Conservation (phyloP, 78 protist genomes). For the Dictyostelium purpureum region DNA sequence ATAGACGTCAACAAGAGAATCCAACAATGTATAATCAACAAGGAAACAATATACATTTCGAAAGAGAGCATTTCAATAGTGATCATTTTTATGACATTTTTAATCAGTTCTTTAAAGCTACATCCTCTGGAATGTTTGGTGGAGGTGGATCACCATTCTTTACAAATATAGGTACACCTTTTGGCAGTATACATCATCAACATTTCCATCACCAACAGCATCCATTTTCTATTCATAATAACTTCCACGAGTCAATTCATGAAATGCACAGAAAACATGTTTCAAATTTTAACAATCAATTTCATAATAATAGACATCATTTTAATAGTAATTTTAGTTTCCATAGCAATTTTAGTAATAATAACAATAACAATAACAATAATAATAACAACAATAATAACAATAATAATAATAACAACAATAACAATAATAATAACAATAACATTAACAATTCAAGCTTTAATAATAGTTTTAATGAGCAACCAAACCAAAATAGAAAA, state of each 20-base stretch:
- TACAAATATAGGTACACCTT: neutral
- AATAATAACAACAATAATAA: neutral
- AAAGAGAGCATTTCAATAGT: neutral
- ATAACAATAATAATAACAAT: neutral
- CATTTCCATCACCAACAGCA: neutral
- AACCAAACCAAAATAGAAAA: neutral
- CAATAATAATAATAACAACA: neutral
- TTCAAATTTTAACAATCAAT: neutral
- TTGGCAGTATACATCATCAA: neutral
- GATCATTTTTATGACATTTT: slow-evolving; percentile 1
- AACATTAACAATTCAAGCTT: neutral
- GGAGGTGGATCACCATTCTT: neutral
- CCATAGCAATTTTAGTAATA: neutral
- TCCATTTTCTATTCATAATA: neutral
- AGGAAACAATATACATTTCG: too few species aligned
- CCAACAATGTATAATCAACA: neutral
- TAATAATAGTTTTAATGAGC: neutral
- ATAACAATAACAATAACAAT: neutral
- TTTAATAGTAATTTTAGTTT: neutral
- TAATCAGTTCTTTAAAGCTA: neutral
- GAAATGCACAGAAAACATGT: neutral
- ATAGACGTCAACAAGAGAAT: too few species aligned
- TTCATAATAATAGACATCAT: neutral
- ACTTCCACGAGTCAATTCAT: neutral
- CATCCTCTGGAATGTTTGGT: neutral